Evolutionary conservation across 305 asterid genomes (phyloP).

Genomic region (Nicotiana rustica): DNA sequence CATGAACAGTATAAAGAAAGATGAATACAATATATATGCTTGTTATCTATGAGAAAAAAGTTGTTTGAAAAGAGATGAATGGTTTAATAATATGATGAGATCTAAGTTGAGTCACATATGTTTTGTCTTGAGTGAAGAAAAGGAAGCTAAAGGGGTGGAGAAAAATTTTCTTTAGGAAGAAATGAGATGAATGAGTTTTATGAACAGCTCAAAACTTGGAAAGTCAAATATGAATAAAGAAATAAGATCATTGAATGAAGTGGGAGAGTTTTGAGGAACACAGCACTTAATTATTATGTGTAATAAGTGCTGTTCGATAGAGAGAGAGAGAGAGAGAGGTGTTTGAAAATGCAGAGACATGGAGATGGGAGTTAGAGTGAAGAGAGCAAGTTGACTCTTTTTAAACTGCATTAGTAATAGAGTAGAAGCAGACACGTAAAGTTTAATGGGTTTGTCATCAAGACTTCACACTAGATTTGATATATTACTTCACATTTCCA

Average conservation of each 20-base stretch:
- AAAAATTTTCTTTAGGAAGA: not conserved
- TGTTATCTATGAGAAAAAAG: too few species aligned
- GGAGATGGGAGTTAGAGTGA: constrained; percentile 36
- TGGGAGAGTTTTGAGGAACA: constrained; percentile 44
- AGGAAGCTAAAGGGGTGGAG: not conserved
- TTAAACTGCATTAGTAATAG: not conserved
- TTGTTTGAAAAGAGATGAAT: too few species aligned
- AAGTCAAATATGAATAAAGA: constrained; percentile 46
- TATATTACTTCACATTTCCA: constrained; percentile 9
- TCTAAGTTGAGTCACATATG: constrained; percentile 32
- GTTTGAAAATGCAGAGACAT: constrained; percentile 60
- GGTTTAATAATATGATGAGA: constrained; percentile 30
- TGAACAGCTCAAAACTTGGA: constrained; percentile 37
- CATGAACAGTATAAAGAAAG: not conserved
- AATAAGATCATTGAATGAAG: constrained; percentile 33
- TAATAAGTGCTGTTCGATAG: not conserved
- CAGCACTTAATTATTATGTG: constrained; percentile 37
- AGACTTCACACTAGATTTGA: too few species aligned
- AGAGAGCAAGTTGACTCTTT: not conserved
- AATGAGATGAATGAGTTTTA: constrained; percentile 28
- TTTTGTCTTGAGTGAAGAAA: constrained; percentile 28
- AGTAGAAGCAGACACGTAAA: constrained; percentile 6
- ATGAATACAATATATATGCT: too few species aligned
- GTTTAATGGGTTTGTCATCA: too few species aligned
- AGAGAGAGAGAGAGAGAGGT: constrained; percentile 24